A percentile compares a stretch with the other conserved stretches of the same genome.
phyloP scores from a whole-genome alignment of 2,329 filamentous ascomycete genomes.

The Penicillium brasilianum region DNA sequence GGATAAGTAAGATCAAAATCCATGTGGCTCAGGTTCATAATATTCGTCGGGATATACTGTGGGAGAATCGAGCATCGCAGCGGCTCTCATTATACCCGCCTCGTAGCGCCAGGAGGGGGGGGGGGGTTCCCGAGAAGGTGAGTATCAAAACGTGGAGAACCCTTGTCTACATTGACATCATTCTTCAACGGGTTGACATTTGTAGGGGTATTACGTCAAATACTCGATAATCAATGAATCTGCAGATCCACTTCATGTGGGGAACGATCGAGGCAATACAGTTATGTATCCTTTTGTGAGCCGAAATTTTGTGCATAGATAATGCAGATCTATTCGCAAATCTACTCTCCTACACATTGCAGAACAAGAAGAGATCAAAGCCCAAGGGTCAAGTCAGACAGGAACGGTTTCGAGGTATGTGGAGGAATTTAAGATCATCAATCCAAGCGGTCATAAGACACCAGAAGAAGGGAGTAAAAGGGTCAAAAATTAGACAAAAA shows the following conservation, averaged over 20 bases:
- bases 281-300: neutral
- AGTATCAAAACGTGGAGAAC: neutral
- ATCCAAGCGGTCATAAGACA: conserved; percentile 7
- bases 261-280: neutral
- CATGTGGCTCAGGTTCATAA: too few relatives aligned
- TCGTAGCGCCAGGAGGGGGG: too few relatives aligned
- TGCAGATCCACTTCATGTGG: neutral
- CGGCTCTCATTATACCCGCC: too few relatives aligned
- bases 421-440: neutral
- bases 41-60: too few relatives aligned
- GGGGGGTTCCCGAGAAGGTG: neutral
- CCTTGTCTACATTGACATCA: neutral
- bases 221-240: neutral
- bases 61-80: too few relatives aligned
- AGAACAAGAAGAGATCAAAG: neutral
- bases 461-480: neutral
- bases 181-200: neutral
- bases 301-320: neutral
- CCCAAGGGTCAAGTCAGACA: neutral
- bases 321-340: neutral
- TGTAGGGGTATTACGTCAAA: neutral
- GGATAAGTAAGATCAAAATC: too few relatives aligned
- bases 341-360: neutral
- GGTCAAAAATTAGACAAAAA: conserved; percentile 5
- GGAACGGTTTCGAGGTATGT: neutral